Conservation (phyloP, 1,284 basidiomycete genomes). For the Cystobasidium pallidum region DNA sequence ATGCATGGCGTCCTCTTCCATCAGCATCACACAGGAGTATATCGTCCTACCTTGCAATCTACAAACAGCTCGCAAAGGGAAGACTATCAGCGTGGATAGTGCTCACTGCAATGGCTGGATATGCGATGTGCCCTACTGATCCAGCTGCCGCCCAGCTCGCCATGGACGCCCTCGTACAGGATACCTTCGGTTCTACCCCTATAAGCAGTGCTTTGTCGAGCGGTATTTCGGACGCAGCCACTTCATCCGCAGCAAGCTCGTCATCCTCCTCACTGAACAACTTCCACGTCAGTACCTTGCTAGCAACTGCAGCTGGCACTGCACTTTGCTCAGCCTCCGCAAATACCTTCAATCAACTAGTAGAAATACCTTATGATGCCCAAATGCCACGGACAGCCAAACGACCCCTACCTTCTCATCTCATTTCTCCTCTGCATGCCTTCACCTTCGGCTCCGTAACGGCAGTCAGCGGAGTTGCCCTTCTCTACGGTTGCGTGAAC, state of each 20-base stretch:
- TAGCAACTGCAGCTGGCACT: slow-evolving; percentile 86
- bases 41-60: slow-evolving; percentile 57
- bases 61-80: slow-evolving; percentile 83
- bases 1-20: slow-evolving; percentile 36
- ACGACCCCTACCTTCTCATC: slow-evolving; percentile 82
- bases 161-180: slow-evolving; percentile 61
- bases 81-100: slow-evolving; percentile 86
- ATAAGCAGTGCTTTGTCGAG: slow-evolving; percentile 28
- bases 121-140: slow-evolving; percentile 87
- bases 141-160: slow-evolving; percentile 60
- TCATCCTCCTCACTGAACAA: slow-evolving; percentile 26
- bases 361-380: slow-evolving; percentile 93
- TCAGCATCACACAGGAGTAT: slow-evolving; percentile 42
- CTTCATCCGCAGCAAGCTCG: slow-evolving; percentile 42
- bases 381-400: slow-evolving; percentile 92
- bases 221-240: neutral
- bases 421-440: slow-evolving; percentile 82
- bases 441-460: slow-evolving; percentile 74
- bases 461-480: slow-evolving; percentile 73
- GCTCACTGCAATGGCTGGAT: slow-evolving; percentile 87
- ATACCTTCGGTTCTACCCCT: slow-evolving; percentile 44
- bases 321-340: slow-evolving; percentile 89
- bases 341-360: slow-evolving; percentile 91
- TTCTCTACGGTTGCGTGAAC: slow-evolving; percentile 85
- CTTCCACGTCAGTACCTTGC: slow-evolving; percentile 60